Evolutionary conservation across 2,329 filamentous ascomycete genomes (phyloP).

Genomic region (Plenodomus lindquistii): DNA sequence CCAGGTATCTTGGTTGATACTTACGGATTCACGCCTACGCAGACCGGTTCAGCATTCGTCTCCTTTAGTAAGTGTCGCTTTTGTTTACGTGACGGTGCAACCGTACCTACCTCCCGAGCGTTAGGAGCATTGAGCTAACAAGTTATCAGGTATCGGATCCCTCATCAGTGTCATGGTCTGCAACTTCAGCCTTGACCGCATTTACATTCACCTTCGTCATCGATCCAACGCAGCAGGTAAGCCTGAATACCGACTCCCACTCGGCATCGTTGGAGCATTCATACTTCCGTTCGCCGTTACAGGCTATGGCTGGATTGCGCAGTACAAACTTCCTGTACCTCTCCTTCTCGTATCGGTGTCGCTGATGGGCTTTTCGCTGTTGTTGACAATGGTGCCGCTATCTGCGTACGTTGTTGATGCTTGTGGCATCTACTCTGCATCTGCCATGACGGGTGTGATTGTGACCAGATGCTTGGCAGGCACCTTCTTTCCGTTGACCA

Average conservation of each 20-base stretch:
- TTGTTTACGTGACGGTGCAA: background rate
- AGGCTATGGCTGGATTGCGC: conserved; percentile 58
- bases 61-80: conserved; percentile 52
- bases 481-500: conserved; percentile 60
- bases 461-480: conserved; percentile 60
- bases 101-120: background rate
- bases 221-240: conserved; percentile 48
- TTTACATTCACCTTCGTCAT: conserved; percentile 56
- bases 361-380: conserved; percentile 52
- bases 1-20: conserved; percentile 47
- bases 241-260: conserved; percentile 61
- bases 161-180: conserved; percentile 54
- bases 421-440: conserved; percentile 60
- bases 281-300: conserved; percentile 52
- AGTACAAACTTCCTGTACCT: conserved; percentile 49
- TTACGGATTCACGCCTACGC: conserved; percentile 53
- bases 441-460: conserved; percentile 61
- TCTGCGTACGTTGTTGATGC: conserved; percentile 63
- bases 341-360: conserved; percentile 51
- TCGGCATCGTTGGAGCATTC: conserved; percentile 54
- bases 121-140: background rate
- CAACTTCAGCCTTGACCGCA: conserved; percentile 57
- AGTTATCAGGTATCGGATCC: conserved; percentile 51
- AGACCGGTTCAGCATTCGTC: conserved; percentile 59
- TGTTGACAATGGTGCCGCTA: conserved; percentile 56